A percentile compares a stretch with the other conserved stretches of the same genome.
phyloP scores from a whole-genome alignment of 2,329 filamentous ascomycete species.

The Knufia petricola region DNA sequence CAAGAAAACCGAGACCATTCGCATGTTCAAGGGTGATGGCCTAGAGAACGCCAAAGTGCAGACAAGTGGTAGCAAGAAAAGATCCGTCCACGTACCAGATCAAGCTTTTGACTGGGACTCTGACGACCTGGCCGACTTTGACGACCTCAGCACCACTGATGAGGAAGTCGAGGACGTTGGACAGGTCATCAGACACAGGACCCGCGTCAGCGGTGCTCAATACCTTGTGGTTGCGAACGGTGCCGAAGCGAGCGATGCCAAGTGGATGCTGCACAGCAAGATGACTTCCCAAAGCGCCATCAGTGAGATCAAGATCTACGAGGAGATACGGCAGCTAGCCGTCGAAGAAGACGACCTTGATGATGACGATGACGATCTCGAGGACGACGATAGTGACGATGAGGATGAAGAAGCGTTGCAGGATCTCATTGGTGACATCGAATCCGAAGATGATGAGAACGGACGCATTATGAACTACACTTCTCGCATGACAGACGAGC shows the following conservation, averaged over 20 bases:
- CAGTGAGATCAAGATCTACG: slow-evolving; percentile 27
- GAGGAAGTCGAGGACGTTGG: slow-evolving; percentile 37
- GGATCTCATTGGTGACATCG: slow-evolving; percentile 31
- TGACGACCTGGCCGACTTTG: slow-evolving; percentile 38
- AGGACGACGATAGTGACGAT: slow-evolving; percentile 26
- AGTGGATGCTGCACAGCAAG: slow-evolving; percentile 36
- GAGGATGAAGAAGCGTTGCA: slow-evolving; percentile 28
- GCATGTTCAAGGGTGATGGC: slow-evolving; percentile 28
- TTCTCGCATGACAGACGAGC: slow-evolving; percentile 46
- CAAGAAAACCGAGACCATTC: slow-evolving; percentile 18
- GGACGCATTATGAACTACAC: slow-evolving; percentile 29
- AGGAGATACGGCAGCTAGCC: slow-evolving; percentile 26
- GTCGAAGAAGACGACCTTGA: slow-evolving; percentile 18
- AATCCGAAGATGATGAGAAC: slow-evolving; percentile 30
- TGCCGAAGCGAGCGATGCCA: slow-evolving; percentile 37
- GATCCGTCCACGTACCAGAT: slow-evolving; percentile 7
- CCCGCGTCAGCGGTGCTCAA: slow-evolving; percentile 36
- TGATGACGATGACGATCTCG: slow-evolving; percentile 22
- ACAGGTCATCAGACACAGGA: slow-evolving; percentile 38
- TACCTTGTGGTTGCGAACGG: slow-evolving; percentile 44
- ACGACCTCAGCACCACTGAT: slow-evolving; percentile 40
- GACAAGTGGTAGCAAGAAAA: slow-evolving; percentile 11
- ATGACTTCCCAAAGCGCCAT: slow-evolving; percentile 25
- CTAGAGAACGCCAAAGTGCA: slow-evolving; percentile 33
- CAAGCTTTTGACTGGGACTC: slow-evolving; percentile 33